phyloP scores from a whole-genome alignment of 768 basidiomycete species.

The Fibroporia radiculosa region DNA sequence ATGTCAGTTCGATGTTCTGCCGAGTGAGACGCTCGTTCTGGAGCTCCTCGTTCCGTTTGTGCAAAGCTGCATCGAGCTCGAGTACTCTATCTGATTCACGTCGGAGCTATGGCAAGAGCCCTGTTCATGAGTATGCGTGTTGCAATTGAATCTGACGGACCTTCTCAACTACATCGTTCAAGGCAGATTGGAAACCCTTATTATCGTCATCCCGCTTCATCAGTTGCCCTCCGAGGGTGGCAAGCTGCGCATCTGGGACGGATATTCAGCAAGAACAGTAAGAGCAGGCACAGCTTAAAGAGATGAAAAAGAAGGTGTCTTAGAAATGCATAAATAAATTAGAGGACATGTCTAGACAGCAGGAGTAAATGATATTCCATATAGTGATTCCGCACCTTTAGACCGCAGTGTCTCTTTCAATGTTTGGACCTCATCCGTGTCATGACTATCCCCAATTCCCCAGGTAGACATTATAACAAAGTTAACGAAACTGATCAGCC shows the following conservation, averaged over 20 bases:
- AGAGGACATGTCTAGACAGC: no score
- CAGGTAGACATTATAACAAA: slow-evolving; percentile 31
- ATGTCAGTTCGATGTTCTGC: slow-evolving; percentile 44
- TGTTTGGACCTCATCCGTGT: slow-evolving; percentile 29
- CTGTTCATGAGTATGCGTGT: background rate
- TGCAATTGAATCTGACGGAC: slow-evolving; percentile 21
- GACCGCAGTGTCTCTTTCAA: slow-evolving; percentile 30
- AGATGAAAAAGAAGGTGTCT: background rate
- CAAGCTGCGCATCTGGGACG: slow-evolving; percentile 29
- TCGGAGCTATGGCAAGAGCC: slow-evolving; percentile 46
- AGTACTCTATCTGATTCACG: slow-evolving; percentile 49
- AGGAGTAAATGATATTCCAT: background rate
- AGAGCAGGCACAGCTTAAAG: background rate
- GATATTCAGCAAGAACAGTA: no score
- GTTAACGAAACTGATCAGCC: no score
- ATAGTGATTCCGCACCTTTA: slow-evolving; percentile 32
- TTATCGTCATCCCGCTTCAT: slow-evolving; percentile 31
- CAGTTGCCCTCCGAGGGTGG: slow-evolving; percentile 25
- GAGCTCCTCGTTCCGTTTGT: slow-evolving; percentile 45
- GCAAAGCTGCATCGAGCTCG: slow-evolving; percentile 44
- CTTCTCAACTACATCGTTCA: slow-evolving; percentile 32
- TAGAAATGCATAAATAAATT: no score
- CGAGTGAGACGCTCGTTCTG: slow-evolving; percentile 44
- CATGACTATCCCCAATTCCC: slow-evolving; percentile 32
- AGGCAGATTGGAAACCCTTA: slow-evolving; percentile 23